phyloP scores from a whole-genome alignment of 805 yeast species.

The Metschnikowia noctiluminum region DNA sequence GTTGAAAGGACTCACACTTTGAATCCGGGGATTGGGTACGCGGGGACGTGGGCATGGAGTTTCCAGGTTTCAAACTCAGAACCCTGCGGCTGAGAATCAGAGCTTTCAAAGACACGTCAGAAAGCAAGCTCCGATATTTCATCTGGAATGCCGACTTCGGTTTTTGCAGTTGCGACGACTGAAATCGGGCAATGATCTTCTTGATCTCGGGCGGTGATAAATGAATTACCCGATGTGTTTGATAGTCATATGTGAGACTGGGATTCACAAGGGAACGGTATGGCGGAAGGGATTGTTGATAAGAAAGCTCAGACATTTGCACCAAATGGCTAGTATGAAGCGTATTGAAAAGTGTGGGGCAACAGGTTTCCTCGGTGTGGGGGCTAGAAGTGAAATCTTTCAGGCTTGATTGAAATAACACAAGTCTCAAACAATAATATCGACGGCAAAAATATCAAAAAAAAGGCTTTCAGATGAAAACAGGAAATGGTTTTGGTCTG shows the following conservation, averaged over 20 bases:
- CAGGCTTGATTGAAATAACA: background rate
- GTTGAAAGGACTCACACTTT: conserved; percentile 15
- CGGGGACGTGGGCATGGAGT: background rate
- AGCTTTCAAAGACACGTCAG: conserved; percentile 45
- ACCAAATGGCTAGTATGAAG: background rate
- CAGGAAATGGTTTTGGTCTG: background rate
- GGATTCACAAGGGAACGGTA: conserved; percentile 53
- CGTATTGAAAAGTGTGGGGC: background rate
- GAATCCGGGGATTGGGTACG: background rate
- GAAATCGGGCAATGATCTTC: conserved; percentile 17
- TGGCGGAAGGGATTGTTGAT: conserved; percentile 41
- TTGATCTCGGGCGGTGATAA: conserved; percentile 33
- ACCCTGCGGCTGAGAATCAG: conserved; percentile 37
- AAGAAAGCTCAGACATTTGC: conserved; percentile 14
- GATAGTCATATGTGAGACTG: conserved; percentile 47
- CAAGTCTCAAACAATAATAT: background rate
- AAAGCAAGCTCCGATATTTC: conserved; percentile 47
- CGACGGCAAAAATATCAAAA: background rate
- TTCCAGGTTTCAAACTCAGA: conserved; percentile 6
- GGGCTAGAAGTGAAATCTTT: background rate
- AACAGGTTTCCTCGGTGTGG: background rate
- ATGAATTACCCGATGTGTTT: conserved; percentile 42
- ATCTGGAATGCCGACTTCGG: conserved; percentile 30
- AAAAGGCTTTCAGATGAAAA: background rate
- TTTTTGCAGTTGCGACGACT: conserved; percentile 15